Evolutionary conservation across 352 stramenopile species (phyloP).

Genomic region (Globisporangium cederbergense): DNA sequence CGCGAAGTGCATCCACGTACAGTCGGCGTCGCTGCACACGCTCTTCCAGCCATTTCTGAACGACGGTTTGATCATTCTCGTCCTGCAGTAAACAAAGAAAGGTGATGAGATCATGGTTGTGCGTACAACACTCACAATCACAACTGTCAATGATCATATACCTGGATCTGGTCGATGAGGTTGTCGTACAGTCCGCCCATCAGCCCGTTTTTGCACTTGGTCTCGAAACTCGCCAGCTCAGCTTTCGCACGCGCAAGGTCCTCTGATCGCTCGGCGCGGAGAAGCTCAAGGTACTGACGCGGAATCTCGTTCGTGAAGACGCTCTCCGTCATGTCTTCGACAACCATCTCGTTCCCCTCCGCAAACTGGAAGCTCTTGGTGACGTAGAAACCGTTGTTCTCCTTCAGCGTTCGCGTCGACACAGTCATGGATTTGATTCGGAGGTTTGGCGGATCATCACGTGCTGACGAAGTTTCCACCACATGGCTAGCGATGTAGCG

Average conservation of each 20-base stretch:
- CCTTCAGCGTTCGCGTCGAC: slow-evolving; percentile 64
- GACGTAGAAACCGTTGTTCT: slow-evolving; percentile 73
- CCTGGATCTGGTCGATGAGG: slow-evolving; percentile 82
- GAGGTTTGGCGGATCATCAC: slow-evolving; percentile 34
- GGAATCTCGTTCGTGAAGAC: slow-evolving; percentile 79
- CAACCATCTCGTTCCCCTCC: slow-evolving; percentile 66
- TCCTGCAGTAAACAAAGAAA: slow-evolving; percentile 22
- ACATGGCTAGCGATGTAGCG: slow-evolving; percentile 28
- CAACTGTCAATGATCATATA: slow-evolving; percentile 2
- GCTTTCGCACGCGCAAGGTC: slow-evolving; percentile 51
- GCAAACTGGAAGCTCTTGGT: slow-evolving; percentile 82
- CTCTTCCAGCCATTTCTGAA: slow-evolving; percentile 72
- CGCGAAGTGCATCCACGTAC: slow-evolving; percentile 64
- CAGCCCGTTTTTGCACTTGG: slow-evolving; percentile 62
- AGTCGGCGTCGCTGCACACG: slow-evolving; percentile 58
- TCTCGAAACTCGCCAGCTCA: slow-evolving; percentile 54
- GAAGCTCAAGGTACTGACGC: slow-evolving; percentile 70
- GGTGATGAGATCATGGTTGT: background rate
- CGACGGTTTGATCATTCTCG: slow-evolving; percentile 70
- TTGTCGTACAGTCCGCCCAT: slow-evolving; percentile 71
- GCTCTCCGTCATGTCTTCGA: slow-evolving; percentile 81
- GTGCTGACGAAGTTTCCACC: slow-evolving; percentile 15
- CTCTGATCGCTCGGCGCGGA: slow-evolving; percentile 46
- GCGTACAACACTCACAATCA: background rate
- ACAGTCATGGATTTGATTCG: slow-evolving; percentile 75